Percentiles rank a stretch among this genome's conserved stretches.
Evolutionary conservation across 352 stramenopile genomes (phyloP).

Genomic region (Phytopythium mirpurense): DNA sequence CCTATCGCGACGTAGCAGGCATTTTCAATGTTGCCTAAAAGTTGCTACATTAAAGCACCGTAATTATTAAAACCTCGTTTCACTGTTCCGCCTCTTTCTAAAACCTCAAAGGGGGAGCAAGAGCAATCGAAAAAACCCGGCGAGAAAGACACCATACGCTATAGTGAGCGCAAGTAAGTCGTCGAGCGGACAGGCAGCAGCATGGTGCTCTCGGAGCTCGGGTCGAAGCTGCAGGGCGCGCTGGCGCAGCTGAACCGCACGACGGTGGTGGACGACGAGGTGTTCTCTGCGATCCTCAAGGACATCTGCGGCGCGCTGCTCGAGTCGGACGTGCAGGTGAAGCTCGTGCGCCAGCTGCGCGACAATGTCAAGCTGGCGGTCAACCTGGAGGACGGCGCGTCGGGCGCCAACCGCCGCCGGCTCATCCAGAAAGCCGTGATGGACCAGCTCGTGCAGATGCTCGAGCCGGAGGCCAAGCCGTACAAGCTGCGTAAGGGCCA

Average conservation of each 20-base stretch:
- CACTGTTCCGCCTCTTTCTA: not conserved
- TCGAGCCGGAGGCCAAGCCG: constrained; percentile 77
- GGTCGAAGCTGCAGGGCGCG: constrained; percentile 82
- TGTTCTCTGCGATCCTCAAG: constrained; percentile 87
- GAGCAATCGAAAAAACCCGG: too few species aligned
- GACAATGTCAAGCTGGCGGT: constrained; percentile 88
- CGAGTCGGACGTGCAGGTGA: constrained; percentile 87
- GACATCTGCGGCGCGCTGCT: constrained; percentile 89
- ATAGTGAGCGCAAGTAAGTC: too few species aligned
- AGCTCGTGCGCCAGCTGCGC: constrained; percentile 84
- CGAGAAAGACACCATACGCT: too few species aligned
- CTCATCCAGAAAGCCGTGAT: constrained; percentile 91
- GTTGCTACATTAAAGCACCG: not conserved
- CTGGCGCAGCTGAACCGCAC: constrained; percentile 85
- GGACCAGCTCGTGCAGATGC: constrained; percentile 87
- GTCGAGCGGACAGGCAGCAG: constrained; percentile 4
- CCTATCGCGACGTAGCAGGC: not conserved
- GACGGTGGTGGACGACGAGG: constrained; percentile 88
- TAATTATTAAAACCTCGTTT: not conserved
- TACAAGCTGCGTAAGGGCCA: constrained; percentile 91
- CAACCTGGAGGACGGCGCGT: constrained; percentile 73
- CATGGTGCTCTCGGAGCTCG: constrained; percentile 90
- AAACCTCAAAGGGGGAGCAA: not conserved
- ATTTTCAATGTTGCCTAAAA: not conserved
- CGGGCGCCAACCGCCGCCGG: constrained; percentile 77